These are phyloP conservation scores for Solanum habrochaites DNA, from an alignment of 257 asterid species.

Conservation along the genomic window DNA sequence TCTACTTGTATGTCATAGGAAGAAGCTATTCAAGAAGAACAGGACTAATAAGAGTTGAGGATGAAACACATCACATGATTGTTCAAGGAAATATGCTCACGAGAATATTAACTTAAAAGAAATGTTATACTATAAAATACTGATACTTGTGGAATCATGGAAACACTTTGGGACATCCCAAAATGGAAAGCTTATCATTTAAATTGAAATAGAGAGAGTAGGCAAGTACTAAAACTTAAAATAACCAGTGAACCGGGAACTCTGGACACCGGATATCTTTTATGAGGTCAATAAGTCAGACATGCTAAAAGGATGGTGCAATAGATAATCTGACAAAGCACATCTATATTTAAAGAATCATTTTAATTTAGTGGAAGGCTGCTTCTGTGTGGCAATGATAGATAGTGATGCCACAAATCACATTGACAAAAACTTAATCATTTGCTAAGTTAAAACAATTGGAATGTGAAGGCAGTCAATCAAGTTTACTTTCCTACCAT, in stretches of 20 bases:
- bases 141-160: neutral
- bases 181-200: neutral
- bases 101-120: neutral
- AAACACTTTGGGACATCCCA: neutral
- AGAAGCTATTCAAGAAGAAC: neutral
- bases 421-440: neutral
- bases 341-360: neutral
- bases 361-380: neutral
- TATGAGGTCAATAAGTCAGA: neutral
- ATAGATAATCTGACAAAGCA: neutral
- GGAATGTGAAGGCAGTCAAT: neutral
- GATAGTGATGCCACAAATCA: neutral
- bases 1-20: neutral
- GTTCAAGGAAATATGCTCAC: neutral
- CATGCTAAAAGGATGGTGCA: neutral
- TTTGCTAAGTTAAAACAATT: neutral
- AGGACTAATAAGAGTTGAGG: neutral
- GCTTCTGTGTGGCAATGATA: neutral
- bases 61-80: neutral
- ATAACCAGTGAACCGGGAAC: neutral
- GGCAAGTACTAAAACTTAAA: neutral
- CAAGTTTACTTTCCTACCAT: neutral
- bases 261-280: neutral
- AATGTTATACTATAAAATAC: neutral
- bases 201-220: neutral